Evolutionary conservation across 768 basidiomycete genomes (phyloP).

Genomic region (Terana coerulea): DNA sequence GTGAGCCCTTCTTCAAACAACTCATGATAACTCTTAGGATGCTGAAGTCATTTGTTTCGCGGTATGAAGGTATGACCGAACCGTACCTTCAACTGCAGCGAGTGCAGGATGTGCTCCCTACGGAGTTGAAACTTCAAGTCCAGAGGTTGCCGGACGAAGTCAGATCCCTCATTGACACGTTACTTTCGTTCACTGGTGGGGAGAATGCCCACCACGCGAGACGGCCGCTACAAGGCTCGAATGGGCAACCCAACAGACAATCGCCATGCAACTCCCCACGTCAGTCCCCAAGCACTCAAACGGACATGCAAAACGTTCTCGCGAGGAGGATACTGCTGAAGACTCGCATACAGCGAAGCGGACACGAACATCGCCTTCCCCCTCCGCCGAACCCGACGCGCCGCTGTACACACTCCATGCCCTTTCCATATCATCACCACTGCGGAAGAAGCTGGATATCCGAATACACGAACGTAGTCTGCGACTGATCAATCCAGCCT

Average conservation of each 20-base stretch:
- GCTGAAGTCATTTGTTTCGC: no score
- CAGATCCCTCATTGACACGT: neutral
- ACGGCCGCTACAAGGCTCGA: neutral
- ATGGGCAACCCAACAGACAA: slow-evolving; percentile 4
- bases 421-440: slow-evolving; percentile 66
- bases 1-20: no score
- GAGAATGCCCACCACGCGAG: slow-evolving; percentile 8
- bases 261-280: neutral
- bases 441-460: slow-evolving; percentile 75
- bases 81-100: no score
- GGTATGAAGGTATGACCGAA: no score
- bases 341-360: slow-evolving; percentile 4
- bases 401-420: slow-evolving; percentile 58
- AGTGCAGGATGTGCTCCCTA: slow-evolving; percentile 4
- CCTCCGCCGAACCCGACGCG: slow-evolving; percentile 28
- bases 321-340: neutral
- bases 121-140: neutral
- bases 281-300: neutral
- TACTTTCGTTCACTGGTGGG: slow-evolving; percentile 8
- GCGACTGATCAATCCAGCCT: slow-evolving; percentile 47
- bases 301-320: slow-evolving; percentile 1
- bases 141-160: neutral
- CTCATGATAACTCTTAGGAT: no score
- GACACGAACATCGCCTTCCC: neutral
- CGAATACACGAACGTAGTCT: slow-evolving; percentile 49